phyloP scores from a whole-genome alignment of 495 filamentous ascomycete species.

The Viridothelium virens region DNA sequence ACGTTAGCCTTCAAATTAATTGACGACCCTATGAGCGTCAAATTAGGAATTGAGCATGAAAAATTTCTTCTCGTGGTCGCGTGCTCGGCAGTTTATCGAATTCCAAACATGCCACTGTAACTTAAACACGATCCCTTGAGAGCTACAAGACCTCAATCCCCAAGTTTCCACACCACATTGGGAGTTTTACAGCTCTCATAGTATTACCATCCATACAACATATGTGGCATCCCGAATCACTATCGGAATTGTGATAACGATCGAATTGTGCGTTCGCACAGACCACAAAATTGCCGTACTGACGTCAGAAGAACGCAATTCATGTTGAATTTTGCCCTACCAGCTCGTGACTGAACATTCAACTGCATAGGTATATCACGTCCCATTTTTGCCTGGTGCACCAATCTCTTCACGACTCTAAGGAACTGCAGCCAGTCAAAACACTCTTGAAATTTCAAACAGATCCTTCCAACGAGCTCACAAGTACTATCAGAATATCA shows the following conservation, averaged over 20 bases:
- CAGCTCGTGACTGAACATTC: not conserved
- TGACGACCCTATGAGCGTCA: not conserved
- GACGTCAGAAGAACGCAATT: conserved; percentile 5
- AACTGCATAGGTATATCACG: too few species aligned
- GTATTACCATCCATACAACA: not conserved
- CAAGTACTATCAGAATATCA: not conserved
- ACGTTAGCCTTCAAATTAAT: not conserved
- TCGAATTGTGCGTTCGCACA: conserved; percentile 9
- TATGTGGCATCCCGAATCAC: not conserved
- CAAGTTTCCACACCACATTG: too few species aligned
- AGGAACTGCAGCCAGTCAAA: too few species aligned
- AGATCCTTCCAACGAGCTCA: too few species aligned
- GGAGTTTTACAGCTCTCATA: too few species aligned
- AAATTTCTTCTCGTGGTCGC: not conserved
- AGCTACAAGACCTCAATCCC: too few species aligned
- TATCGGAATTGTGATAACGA: not conserved
- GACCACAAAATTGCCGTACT: not conserved
- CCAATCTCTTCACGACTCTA: not conserved
- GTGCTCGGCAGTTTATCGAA: not conserved
- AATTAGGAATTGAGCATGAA: not conserved
- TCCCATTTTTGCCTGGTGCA: too few species aligned
- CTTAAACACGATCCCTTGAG: too few species aligned
- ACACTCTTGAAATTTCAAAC: too few species aligned
- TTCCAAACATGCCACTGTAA: too few species aligned
- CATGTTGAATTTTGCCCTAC: not conserved